These are phyloP conservation scores for Syzygium oleosum DNA, from an alignment of 345 rosid genomes.

Conservation along the genomic window DNA sequence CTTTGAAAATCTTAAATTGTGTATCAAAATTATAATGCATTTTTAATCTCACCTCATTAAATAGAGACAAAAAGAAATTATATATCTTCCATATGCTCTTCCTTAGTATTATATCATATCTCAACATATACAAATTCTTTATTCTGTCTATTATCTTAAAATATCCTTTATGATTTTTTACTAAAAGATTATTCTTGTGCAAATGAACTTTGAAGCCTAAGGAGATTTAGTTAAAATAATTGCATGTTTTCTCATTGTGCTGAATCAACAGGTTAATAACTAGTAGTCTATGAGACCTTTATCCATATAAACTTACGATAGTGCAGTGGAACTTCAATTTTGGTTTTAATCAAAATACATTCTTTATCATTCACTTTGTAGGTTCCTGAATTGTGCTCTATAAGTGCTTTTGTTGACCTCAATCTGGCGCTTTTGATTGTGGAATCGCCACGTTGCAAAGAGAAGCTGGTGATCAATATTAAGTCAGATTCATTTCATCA, in stretches of 20 bases:
- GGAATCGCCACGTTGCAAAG: conserved; percentile 49
- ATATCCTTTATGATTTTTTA: background rate
- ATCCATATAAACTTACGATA: background rate
- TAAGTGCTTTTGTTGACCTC: conserved; percentile 63
- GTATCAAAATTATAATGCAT: background rate
- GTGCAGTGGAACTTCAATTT: background rate
- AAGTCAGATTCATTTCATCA: conserved; percentile 24
- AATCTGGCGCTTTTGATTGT: conserved; percentile 43
- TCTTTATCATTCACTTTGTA: conserved; percentile 19
- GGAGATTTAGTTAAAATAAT: background rate
- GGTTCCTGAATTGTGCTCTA: conserved; percentile 87
- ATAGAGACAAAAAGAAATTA: background rate
- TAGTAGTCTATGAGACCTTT: background rate
- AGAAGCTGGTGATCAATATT: conserved; percentile 51
- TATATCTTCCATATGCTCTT: background rate
- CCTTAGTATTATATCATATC: background rate
- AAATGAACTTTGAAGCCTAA: background rate
- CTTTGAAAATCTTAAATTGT: background rate
- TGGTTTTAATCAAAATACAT: background rate
- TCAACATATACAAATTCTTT: background rate
- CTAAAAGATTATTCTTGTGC: background rate
- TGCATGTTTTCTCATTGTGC: background rate
- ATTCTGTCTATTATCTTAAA: background rate
- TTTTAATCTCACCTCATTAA: background rate
- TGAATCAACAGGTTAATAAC: background rate